Base-by-base conservation (phyloP, 306 rosid genomes). In the Parietaria judaica region DNA sequence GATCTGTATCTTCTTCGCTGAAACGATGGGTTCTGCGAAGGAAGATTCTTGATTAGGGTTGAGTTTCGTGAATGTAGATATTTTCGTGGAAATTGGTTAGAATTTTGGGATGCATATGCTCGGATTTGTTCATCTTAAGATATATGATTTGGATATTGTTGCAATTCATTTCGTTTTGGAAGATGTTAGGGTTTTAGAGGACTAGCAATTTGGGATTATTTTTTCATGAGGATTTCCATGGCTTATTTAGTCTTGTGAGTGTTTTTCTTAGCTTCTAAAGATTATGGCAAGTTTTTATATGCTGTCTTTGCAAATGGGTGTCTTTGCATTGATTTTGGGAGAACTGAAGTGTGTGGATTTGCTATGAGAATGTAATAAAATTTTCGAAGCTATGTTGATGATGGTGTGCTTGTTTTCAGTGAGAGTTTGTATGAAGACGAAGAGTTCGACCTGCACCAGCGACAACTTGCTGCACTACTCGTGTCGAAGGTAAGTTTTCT, bases 401-500 rank as follows among this genome's bases (percentile, higher is more conserved):
- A 51, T 38, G 55, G 23, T 65, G 2, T 36, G 3, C 48, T 65
- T 60, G 14, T 47, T 17, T 65, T 38, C 86, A 92, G 98, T 70
- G 98, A 92, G 73, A 88, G 96, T 68, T 81, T 92, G 74, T 88
- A 92, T 55, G 98, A 92, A 72, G 98, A 92, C 14, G 98, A 92
- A 70, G 95, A 84, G 56, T 86, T 92, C 69, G 96, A 88, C 72
- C 92, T 78, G 67, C 95, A 82, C 64, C 95, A 88, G 31, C 81
- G 98, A 59, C 86, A 85, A 79, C 95, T 92, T 61, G 96, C 98
- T 43, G 98, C 98, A 1, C 79, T 92, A 56, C 90, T 92, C 11
- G 94, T 82, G 49, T 92, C 98, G 7, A 92, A 92, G 96, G 98
- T 92, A 41, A 48, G 64, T 72, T 64, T 23, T 36, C 48, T 5